Evolutionary conservation across 306 rosid genomes (phyloP).

Genomic region (Quercus bicolor): DNA sequence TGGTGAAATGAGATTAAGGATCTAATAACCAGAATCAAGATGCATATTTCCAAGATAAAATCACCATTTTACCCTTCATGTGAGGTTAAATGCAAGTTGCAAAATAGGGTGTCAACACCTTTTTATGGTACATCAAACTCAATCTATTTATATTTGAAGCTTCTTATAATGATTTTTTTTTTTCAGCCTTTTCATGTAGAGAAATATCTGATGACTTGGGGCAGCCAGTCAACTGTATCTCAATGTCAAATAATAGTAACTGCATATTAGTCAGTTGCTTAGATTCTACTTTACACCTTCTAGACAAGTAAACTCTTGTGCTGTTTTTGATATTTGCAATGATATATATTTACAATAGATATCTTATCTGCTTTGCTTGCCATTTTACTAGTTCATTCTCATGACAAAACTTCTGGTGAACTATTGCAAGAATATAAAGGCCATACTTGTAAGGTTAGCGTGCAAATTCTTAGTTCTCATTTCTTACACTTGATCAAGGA

Average conservation of each 20-base stretch:
- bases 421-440: conserved; percentile 84
- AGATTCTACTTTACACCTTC: conserved; percentile 72
- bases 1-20: no score
- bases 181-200: conserved; percentile 31
- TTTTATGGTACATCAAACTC: not conserved
- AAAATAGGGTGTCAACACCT: no score
- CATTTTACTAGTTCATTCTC: conserved; percentile 19
- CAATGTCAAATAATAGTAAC: conserved; percentile 91
- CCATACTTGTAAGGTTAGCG: conserved; percentile 76
- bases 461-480: conserved; percentile 14
- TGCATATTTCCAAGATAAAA: no score
- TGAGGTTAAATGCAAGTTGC: no score
- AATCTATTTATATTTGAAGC: not conserved
- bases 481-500: conserved; percentile 6
- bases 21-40: no score
- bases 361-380: not conserved
- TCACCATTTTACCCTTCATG: no score
- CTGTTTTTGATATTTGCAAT: not conserved
- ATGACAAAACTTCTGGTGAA: conserved; percentile 73
- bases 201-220: conserved; percentile 78
- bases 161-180: not conserved
- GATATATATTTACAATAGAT: not conserved
- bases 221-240: conserved; percentile 88
- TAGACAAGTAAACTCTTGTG: conserved; percentile 56
- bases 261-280: conserved; percentile 80